Percentiles rank a stretch among this genome's conserved stretches.
These are phyloP conservation scores for Termitomyces sp. DNA, from an alignment of 768 basidiomycete genomes.

Conservation along the genomic window DNA sequence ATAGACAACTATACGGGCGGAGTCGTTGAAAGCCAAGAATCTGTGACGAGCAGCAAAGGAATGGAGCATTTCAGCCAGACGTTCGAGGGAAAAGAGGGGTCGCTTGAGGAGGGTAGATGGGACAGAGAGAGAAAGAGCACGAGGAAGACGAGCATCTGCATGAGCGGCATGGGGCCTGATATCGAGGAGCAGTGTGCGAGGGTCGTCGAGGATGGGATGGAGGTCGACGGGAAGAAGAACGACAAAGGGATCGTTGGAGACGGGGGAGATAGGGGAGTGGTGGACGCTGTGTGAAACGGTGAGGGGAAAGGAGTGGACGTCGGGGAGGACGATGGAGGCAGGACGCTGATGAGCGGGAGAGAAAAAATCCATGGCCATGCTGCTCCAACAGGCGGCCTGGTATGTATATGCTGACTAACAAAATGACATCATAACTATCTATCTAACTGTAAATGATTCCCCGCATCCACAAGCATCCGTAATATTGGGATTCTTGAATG, in stretches of 20 bases:
- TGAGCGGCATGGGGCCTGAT: conserved; percentile 80
- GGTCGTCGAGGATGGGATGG: conserved; percentile 24
- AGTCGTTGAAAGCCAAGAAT: conserved; percentile 55
- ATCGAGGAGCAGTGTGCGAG: conserved; percentile 69
- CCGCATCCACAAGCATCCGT: conserved; percentile 94
- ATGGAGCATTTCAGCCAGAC: conserved; percentile 78
- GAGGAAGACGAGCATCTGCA: conserved; percentile 55
- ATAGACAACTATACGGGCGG: conserved; percentile 70
- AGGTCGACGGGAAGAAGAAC: conserved; percentile 22
- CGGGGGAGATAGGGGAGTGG: conserved; percentile 5
- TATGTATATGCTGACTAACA: conserved; percentile 9
- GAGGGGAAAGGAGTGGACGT: conserved; percentile 30
- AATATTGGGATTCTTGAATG: conserved; percentile 89
- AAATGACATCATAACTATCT: conserved; percentile 14
- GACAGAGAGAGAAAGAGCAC: conserved; percentile 80
- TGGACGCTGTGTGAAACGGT: conserved; percentile 1
- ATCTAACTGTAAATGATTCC: conserved; percentile 76
- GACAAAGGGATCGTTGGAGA: conserved; percentile 7
- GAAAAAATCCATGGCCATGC: conserved; percentile 35
- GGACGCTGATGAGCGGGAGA: conserved; percentile 23
- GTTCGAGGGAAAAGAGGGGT: conserved; percentile 76
- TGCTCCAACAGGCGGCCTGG: not conserved
- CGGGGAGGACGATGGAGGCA: conserved; percentile 40
- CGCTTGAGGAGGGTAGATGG: conserved; percentile 93
- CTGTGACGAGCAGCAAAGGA: conserved; percentile 46